Evolutionary conservation across 2,329 filamentous ascomycete species (phyloP).

Genomic region (Colletotrichum viniferum): DNA sequence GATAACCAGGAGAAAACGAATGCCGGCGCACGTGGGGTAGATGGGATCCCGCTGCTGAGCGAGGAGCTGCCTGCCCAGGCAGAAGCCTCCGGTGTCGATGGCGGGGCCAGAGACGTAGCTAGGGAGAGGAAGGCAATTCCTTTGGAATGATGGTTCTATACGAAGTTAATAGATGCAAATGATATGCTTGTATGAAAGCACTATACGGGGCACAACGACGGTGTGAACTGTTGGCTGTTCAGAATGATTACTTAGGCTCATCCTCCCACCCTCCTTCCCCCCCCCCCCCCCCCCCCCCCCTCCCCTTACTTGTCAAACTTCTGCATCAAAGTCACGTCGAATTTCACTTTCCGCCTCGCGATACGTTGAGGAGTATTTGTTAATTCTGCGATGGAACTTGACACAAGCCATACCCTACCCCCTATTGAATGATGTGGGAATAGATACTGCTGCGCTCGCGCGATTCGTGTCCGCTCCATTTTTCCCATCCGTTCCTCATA

Average conservation of each 20-base stretch:
- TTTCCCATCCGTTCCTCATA: background rate
- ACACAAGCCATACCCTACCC: background rate
- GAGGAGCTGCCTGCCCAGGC: conserved; percentile 43
- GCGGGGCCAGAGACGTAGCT: conserved; percentile 47
- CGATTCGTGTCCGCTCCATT: background rate
- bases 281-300: no score
- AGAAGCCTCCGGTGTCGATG: conserved; percentile 47
- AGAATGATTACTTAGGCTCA: background rate
- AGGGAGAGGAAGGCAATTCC: conserved; percentile 48
- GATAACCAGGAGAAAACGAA: conserved; percentile 27
- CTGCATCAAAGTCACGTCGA: background rate
- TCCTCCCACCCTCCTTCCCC: no score
- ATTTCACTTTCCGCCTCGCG: background rate
- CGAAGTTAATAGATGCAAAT: background rate
- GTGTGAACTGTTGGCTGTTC: background rate
- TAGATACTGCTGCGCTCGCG: conserved; percentile 1
- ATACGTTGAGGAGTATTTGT: background rate
- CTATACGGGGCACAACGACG: background rate
- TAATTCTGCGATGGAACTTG: background rate
- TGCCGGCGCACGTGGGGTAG: conserved; percentile 38
- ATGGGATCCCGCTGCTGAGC: conserved; percentile 61
- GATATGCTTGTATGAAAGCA: background rate
- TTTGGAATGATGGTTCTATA: background rate
- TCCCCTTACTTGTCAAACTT: no score
- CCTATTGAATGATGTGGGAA: background rate